phyloP scores from a whole-genome alignment of 2,329 filamentous ascomycete genomes.

The Hypoxylon sp. region DNA sequence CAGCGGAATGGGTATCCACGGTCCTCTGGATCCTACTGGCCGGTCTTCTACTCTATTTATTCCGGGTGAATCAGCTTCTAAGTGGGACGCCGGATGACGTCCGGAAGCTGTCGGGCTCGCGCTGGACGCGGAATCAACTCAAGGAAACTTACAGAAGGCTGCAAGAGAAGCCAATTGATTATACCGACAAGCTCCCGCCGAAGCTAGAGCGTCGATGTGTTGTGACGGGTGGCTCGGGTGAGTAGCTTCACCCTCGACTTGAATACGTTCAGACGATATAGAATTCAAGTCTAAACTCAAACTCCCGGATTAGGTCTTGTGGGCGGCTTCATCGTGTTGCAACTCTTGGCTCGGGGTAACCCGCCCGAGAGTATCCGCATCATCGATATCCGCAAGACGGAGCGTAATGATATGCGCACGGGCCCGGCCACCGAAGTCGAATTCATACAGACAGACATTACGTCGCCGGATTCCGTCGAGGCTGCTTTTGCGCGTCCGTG shows the following conservation, averaged over 20 bases:
- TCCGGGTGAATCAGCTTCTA: slow-evolving; percentile 58
- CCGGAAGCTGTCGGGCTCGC: slow-evolving; percentile 52
- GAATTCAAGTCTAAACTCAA: slow-evolving; percentile 12
- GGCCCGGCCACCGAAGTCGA: slow-evolving; percentile 57
- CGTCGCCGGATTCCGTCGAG: slow-evolving; percentile 60
- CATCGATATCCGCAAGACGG: slow-evolving; percentile 65
- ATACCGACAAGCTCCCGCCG: slow-evolving; percentile 58
- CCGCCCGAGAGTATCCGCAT: slow-evolving; percentile 67
- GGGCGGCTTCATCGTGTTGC: slow-evolving; percentile 68
- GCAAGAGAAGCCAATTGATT: slow-evolving; percentile 58
- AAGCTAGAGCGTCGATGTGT: slow-evolving; percentile 61
- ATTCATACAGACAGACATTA: slow-evolving; percentile 66
- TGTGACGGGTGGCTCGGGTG: slow-evolving; percentile 64
- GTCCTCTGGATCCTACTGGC: slow-evolving; percentile 19
- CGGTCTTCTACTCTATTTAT: slow-evolving; percentile 54
- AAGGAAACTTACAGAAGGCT: slow-evolving; percentile 56
- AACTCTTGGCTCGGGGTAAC: slow-evolving; percentile 68
- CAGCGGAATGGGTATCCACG: slow-evolving; percentile 8
- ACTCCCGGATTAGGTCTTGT: slow-evolving; percentile 63
- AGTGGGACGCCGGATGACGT: slow-evolving; percentile 57
- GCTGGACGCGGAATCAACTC: slow-evolving; percentile 59
- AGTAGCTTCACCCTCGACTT: slow-evolving; percentile 39
- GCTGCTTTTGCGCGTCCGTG: slow-evolving; percentile 65
- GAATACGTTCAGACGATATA: not conserved
- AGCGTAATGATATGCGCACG: slow-evolving; percentile 59